Percentiles rank a stretch among this genome's conserved stretches.
These are phyloP conservation scores for Pseudogymnoascus sp. DNA, from an alignment of 2,329 filamentous ascomycete species.

Conservation along the genomic window DNA sequence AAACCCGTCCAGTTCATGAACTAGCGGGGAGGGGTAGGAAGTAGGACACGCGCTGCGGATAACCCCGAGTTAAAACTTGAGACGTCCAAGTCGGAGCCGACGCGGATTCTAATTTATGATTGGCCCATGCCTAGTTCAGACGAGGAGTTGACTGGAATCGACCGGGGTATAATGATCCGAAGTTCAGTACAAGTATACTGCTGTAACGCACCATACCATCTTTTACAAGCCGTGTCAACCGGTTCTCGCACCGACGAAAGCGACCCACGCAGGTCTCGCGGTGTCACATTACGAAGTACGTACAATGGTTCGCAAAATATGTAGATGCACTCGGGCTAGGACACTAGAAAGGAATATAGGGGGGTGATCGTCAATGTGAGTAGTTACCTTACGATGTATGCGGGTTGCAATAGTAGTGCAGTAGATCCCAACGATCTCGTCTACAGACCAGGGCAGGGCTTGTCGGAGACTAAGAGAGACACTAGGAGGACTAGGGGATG, in stretches of 20 bases:
- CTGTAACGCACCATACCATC: not conserved
- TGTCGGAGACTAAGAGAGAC: constrained; percentile 4
- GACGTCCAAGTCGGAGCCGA: not conserved
- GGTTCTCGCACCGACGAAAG: not conserved
- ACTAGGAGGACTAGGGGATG: not conserved
- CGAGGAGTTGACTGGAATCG: not conserved
- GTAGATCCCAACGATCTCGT: not conserved
- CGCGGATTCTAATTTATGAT: not conserved
- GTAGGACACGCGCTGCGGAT: not conserved
- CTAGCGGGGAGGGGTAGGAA: not conserved
- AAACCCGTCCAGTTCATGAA: not conserved
- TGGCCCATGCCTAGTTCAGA: not conserved
- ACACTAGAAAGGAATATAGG: too few species aligned
- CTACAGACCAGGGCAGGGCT: not conserved
- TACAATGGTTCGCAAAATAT: not conserved
- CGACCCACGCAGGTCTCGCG: too few species aligned
- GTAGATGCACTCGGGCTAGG: not conserved
- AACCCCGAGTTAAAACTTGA: not conserved
- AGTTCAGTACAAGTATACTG: not conserved
- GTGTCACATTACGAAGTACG: too few species aligned
- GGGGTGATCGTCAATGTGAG: too few species aligned
- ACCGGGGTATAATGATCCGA: not conserved
- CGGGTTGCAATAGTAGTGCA: not conserved
- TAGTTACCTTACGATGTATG: too few species aligned
- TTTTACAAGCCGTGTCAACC: not conserved